phyloP scores from a whole-genome alignment of 192 early-diverging fungal genomes.

The Lunasporangiospora selenospora region DNA sequence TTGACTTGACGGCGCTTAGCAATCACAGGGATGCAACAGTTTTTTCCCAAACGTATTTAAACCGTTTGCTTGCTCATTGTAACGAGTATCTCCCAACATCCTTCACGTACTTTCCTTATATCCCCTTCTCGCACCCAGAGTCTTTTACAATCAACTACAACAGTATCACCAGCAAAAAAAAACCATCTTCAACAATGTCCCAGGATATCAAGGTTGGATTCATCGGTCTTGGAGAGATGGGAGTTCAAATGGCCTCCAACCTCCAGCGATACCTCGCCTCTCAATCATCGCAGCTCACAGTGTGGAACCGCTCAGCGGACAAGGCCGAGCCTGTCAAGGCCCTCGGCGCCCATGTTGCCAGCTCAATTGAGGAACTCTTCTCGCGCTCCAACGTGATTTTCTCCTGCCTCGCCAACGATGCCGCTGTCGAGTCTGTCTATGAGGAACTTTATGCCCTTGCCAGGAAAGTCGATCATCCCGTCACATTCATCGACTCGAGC shows the following conservation, averaged over 20 bases:
- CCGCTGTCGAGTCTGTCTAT: neutral
- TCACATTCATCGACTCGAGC: neutral
- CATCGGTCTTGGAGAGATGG: neutral
- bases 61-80: no score
- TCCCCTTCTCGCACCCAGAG: no score
- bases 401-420: neutral
- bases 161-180: no score
- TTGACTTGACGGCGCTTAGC: no score
- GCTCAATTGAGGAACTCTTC: neutral
- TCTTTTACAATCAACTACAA: no score
- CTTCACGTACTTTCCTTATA: no score
- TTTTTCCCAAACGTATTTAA: no score
- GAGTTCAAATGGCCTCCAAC: neutral
- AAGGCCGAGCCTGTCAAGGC: neutral
- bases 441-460: neutral
- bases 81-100: no score
- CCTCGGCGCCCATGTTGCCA: neutral
- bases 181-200: no score
- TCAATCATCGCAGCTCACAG: neutral
- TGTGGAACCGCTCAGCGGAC: neutral
- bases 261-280: neutral
- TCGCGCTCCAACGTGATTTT: neutral
- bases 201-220: neutral
- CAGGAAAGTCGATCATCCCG: neutral
- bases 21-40: no score